Base-by-base conservation (phyloP, 495 filamentous ascomycete genomes). In the Lineolata rhizophorae region DNA sequence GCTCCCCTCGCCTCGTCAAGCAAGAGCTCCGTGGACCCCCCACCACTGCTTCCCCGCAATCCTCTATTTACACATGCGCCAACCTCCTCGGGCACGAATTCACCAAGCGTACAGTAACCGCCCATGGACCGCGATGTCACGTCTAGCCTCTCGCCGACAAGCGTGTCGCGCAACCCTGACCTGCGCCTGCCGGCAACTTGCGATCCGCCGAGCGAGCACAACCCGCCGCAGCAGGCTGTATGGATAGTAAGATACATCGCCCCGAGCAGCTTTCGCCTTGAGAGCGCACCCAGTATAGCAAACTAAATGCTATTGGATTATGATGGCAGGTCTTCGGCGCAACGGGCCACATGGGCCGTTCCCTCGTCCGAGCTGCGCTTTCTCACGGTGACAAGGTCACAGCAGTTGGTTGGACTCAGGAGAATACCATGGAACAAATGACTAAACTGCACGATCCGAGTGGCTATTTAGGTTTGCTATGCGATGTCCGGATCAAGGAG, bases 291-390 rank as follows among this genome's bases (percentile, higher is more conserved):
- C 34, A 25, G n/a, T 25, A 6, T 6, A 25, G 6, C 22, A 25
- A 6, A 25, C 6, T 25, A 6, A n/a, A 25, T 25, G 11, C 30
- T 11, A 18, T 18, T 10, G n/a, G n/a, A n/a, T n/a, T n/a, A n/a
- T n/a, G n/a, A 18, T 24, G 1, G 11, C 34, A 83, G 74, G 62
- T 97, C 39, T 97, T 94, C 52, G 87, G 87, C 27, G 82, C 80
- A 26, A 94, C 83, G 3, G 87, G 87, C 32, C 87, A 97, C 45
- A 90, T 95, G 60, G 87, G 87, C 39, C 77, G 83, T 31, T 85
- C 76, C 8, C 67, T 97, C 15, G 78, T 80, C 28, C 81, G 81
- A 39, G 70, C 65, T 20, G 76, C 72, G 13, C 61, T 95, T n/a
- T 57, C 67, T 15, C 70, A 80, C 41, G 72, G 74, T 36, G 87